phyloP scores from a whole-genome alignment of 129 eudicot genomes.

The Cynara cardunculus region DNA sequence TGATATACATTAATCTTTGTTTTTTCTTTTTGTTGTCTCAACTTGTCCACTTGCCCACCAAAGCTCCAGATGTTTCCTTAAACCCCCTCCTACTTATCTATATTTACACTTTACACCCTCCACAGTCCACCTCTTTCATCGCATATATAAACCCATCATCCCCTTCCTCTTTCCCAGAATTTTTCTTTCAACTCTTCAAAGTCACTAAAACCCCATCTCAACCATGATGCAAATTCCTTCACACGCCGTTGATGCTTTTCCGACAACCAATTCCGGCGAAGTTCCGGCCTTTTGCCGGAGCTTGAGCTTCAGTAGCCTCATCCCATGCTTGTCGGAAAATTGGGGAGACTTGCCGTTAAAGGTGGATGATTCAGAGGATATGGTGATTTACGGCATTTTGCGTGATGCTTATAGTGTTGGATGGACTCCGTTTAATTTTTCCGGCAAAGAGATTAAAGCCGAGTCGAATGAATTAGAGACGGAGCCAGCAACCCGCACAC shows the following conservation, averaged over 20 bases:
- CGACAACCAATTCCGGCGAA: conserved; percentile 33
- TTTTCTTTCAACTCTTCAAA: conserved; percentile 1
- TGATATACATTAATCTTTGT: conserved; percentile 25
- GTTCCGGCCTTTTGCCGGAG: conserved; percentile 52
- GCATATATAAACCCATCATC: conserved; percentile 17
- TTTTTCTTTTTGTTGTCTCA: conserved; percentile 13
- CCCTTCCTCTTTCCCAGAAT: not conserved
- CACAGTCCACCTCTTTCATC: not conserved
- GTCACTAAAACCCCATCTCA: conserved; percentile 10
- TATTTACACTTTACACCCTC: conserved; percentile 12
- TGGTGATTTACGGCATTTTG: conserved; percentile 65
- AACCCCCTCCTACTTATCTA: conserved; percentile 13
- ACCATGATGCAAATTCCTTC: conserved; percentile 30
- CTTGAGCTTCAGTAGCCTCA: conserved; percentile 56
- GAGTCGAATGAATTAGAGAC: conserved; percentile 33
- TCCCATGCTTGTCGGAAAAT: conserved; percentile 57
- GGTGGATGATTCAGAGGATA: conserved; percentile 77
- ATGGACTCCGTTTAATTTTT: conserved; percentile 67
- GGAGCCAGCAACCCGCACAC: conserved; percentile 12
- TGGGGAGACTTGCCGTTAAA: conserved; percentile 87
- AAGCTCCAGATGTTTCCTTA: conserved; percentile 15
- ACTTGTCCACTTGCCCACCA: conserved; percentile 49
- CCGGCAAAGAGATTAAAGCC: conserved; percentile 35
- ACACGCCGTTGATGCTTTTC: conserved; percentile 22
- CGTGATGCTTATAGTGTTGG: conserved; percentile 77